Base-by-base conservation (phyloP, 495 filamentous ascomycete genomes). In the Ascodesmis nigricans region DNA sequence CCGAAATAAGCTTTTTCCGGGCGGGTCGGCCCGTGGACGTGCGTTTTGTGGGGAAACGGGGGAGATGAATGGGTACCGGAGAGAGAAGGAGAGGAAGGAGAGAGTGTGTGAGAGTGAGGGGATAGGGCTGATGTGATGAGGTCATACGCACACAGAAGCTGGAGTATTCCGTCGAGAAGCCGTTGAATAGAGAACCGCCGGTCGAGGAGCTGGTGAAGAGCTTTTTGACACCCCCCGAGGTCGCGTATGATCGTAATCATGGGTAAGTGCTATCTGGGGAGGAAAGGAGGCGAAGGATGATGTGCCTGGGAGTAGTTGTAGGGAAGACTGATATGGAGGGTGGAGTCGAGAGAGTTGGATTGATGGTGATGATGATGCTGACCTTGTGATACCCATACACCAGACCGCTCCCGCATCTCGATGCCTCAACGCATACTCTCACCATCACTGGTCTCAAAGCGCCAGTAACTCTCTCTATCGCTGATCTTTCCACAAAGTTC, bases 401-500 rank as follows among this genome's bases (percentile, higher is more conserved):
- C 13, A 52, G 48, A n/a, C 47, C 48, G 28, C 37, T 52, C 3
- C 49, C 49, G 18, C 48, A 52, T 21, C 44, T 52, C 29, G 18
- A 52, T 33, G 25, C 5, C 10, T 40, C 44, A 25, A 42, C 36
- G 6, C 48, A 53, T 21, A 31, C 11, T 16, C 36, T 52, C 10
- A 36, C 38, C 31, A 41, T 52, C n/a, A 40, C 44, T 32, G 49
- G 49, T 5, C 37, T 33, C 13, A 44, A 52, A 6, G 29, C 36
- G 18, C 28, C 39, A 24, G 23, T 52, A 9, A 26, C 47, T 16
- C 21, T 52, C 2, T 45, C 47, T 10, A 45, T 52, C 21, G 8
- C 27, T 2, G 33, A 66, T 11, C 55, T 69, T 4, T 46, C 44
- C 9, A 53, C 54, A 3, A 50, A 62, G 7, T 66, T 63, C 34